Base-by-base conservation (phyloP, 2,329 filamentous ascomycete genomes). In the Ophiostoma angusticollis region DNA sequence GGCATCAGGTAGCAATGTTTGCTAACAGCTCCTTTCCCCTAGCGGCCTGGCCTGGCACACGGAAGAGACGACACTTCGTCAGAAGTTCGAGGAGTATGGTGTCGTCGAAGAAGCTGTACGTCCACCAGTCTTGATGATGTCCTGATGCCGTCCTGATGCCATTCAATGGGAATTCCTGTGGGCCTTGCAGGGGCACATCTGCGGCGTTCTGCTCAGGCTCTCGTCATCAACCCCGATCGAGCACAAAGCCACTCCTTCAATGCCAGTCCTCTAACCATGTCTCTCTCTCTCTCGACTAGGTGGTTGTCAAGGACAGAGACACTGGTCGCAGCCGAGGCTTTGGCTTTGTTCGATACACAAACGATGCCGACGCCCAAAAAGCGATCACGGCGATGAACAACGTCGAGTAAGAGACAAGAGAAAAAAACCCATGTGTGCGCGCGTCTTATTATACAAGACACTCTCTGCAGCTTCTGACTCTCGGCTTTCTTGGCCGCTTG, bases 1-100 rank as follows among this genome's bases (percentile, higher is more conserved):
- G n/a, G n/a, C n/a, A n/a, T n/a, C n/a, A n/a, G n/a, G n/a, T n/a
- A n/a, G n/a, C n/a, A n/a, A n/a, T n/a, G n/a, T n/a, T 40, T 35
- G 37, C 49, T 53, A 43, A 50, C 45, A 40, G 35, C 11, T 8
- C n/a, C 12, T 35, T 29, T 13, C 30, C 17, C n/a, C n/a, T 41
- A 94, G 89, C 57, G 91, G 91, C 72, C 85, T 98, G 52, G 85
- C 91, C 55, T 98, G 91, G 91, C 87, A 95, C 68, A 98, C 91
- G 48, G 86, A 93, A 62, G 89, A 96, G 64, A 64, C 66, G 31
- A 86, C 84, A 50, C 70, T 98, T 49, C 81, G 84, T 56, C 68
- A 80, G 57, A 94, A 94, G 63, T 98, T 98, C 60, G 80, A 89
- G 60, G 80, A 91, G 61, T 95, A 84, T 57, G 89, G 89, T 45